These are phyloP conservation scores for Albophoma yamanashiensis DNA, from an alignment of 2,329 filamentous ascomycete genomes.

Conservation along the genomic window DNA sequence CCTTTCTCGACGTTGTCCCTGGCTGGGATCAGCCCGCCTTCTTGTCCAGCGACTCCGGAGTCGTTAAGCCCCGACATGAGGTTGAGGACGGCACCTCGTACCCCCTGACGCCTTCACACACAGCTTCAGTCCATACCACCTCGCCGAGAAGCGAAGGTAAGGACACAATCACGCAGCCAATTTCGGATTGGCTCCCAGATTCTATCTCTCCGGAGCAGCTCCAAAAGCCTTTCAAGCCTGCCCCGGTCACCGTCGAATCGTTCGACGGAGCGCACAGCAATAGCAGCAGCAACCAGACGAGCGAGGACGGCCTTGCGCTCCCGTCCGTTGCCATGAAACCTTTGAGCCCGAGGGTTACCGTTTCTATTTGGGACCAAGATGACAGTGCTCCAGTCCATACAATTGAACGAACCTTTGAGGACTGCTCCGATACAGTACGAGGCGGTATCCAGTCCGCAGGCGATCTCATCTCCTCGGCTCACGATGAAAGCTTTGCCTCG, in stretches of 20 bases:
- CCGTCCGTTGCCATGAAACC: constrained; percentile 28
- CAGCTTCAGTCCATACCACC: constrained; percentile 34
- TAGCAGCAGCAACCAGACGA: constrained; percentile 37
- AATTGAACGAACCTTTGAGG: constrained; percentile 28
- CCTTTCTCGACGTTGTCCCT: constrained; percentile 30
- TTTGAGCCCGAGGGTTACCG: constrained; percentile 43
- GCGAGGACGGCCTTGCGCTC: constrained; percentile 35
- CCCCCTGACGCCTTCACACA: constrained; percentile 42
- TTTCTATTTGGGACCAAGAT: constrained; percentile 44
- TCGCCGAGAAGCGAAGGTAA: constrained; percentile 27
- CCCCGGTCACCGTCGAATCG: constrained; percentile 16
- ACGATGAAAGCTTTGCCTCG: constrained; percentile 8
- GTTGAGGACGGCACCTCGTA: constrained; percentile 17
- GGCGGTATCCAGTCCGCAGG: constrained; percentile 26
- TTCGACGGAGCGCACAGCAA: constrained; percentile 38
- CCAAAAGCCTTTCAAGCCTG: constrained; percentile 26
- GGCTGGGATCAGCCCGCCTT: constrained; percentile 11
- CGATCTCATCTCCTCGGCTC: constrained; percentile 22
- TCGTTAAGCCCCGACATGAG: constrained; percentile 3
- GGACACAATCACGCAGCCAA: constrained; percentile 11
- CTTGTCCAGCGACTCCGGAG: constrained; percentile 1
- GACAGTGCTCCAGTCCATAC: constrained; percentile 23
- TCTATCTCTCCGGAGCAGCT: constrained; percentile 32
- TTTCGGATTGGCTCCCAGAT: constrained; percentile 15
- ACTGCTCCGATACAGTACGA: constrained; percentile 23